These are phyloP conservation scores for Hibiscus mutabilis DNA, from an alignment of 345 rosid species.

Conservation along the genomic window DNA sequence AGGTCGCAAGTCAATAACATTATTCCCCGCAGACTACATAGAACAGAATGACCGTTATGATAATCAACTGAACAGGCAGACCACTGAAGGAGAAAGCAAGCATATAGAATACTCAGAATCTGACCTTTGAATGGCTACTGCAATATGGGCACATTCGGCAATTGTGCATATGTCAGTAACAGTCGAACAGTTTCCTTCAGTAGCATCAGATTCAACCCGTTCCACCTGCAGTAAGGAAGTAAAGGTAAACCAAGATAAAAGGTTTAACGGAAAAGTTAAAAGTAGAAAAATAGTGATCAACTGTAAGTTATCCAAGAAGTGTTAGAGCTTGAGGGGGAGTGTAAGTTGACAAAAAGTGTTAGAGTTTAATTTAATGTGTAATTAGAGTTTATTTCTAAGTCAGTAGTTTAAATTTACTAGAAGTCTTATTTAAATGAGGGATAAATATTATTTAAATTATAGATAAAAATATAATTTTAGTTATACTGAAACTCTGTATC, in stretches of 20 bases:
- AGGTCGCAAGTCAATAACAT: constrained; percentile 54
- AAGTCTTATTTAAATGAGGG: no score
- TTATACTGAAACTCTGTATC: no score
- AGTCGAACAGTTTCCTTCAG: constrained; percentile 38
- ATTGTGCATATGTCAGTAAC: constrained; percentile 61
- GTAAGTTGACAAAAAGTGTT: no score
- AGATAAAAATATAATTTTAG: no score
- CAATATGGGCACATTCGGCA: constrained; percentile 43
- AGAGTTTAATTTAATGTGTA: no score
- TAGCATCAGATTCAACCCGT: constrained; percentile 32
- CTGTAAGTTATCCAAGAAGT: no score
- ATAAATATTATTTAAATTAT: no score
- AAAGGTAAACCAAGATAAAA: not conserved
- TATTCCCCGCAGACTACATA: constrained; percentile 68
- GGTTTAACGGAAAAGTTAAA: not conserved
- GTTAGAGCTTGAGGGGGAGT: no score
- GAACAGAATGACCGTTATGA: constrained; percentile 10
- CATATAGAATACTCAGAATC: constrained; percentile 1
- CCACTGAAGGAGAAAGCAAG: not conserved
- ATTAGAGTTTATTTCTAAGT: no score
- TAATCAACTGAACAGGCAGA: not conserved
- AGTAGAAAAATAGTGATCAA: not conserved
- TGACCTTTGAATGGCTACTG: constrained; percentile 76
- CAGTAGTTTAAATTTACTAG: no score
- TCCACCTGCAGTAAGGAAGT: constrained; percentile 51